Evolutionary conservation across 140 eudicot genomes (phyloP), one percentile per base, ranked within the genome.

Genomic region (Senecio squalidus): DNA sequence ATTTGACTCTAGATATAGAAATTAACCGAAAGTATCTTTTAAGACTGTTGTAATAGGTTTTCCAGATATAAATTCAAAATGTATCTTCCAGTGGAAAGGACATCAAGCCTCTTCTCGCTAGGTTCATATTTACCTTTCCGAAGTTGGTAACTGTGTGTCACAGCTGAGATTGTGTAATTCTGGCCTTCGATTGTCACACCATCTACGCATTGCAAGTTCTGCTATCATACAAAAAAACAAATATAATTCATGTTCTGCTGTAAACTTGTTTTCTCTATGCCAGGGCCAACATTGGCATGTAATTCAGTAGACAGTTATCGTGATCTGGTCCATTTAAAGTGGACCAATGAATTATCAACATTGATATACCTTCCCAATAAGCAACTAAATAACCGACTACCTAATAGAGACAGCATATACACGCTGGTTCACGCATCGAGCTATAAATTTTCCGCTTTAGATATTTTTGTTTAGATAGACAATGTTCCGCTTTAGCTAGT

Each of bases 81-180:
- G 86, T 92, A 87, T 82, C 98, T 82, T 66, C 96, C 98, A 9
- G 93, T 81, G 8, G 96, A 92, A 15, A 84, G 81, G 16, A 92
- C 96, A 66, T 92, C 96, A 5, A 92, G 98, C 78, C 96, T 68
- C 75, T 84, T 87, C 78, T 92, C 98, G 10, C 92, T 87, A 30
- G 98, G 89, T 69, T 87, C 89, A 21, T 92, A 92, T 66, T 87
- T 92, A 41, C 98, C 98, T 78, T 92, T 92, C 24, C 96, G 81
- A 31, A 92, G 95, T 78, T 87, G 96, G 75, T 87, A 92, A 5
- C 96, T 89, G 50, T 87, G 93, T 50, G 96, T 92, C 38, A 92
- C 96, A 50, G 98, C 76, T 46, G 98, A 92, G 50, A 92, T 80
- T 5, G 86, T 92, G 76, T 92, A 92, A 40, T 85, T 73, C 43